Percentiles rank a stretch among this genome's conserved stretches.
phyloP scores from a whole-genome alignment of 148 eudicot species.

The Rhododendron molle region DNA sequence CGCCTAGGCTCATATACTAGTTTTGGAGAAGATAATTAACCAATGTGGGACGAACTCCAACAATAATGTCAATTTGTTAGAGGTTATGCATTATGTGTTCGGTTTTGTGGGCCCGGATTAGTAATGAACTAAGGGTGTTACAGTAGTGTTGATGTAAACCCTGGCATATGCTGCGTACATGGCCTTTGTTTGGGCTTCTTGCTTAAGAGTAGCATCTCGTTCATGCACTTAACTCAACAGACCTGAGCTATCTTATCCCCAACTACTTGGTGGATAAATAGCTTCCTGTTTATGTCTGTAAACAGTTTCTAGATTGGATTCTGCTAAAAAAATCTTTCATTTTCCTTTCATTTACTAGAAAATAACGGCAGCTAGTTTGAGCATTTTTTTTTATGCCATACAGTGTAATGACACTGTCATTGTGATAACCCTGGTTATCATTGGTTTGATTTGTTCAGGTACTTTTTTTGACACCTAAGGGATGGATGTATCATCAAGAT shows the following conservation, averaged over 20 bases:
- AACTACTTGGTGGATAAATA: not conserved
- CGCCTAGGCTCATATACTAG: too few species aligned
- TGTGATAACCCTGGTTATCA: not conserved
- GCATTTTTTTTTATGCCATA: not conserved
- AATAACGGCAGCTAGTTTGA: not conserved
- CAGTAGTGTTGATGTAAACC: not conserved
- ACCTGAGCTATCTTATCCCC: not conserved
- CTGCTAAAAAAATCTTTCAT: not conserved
- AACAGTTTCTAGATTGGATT: not conserved
- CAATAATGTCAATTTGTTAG: not conserved
- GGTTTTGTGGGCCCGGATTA: not conserved
- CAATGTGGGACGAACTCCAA: too few species aligned
- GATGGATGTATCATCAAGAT: constrained; percentile 88
- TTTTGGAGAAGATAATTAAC: too few species aligned
- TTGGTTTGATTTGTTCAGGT: constrained; percentile 35
- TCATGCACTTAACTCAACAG: not conserved
- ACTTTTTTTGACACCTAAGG: constrained; percentile 89
- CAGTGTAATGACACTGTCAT: not conserved
- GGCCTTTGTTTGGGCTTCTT: not conserved
- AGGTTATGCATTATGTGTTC: not conserved
- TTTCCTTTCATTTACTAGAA: not conserved
- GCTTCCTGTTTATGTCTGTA: not conserved
- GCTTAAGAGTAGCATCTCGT: not conserved
- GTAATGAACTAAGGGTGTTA: not conserved
- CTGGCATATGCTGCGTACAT: not conserved